Conservation (phyloP, 352 stramenopile genomes). For the Phytophthora sp. region DNA sequence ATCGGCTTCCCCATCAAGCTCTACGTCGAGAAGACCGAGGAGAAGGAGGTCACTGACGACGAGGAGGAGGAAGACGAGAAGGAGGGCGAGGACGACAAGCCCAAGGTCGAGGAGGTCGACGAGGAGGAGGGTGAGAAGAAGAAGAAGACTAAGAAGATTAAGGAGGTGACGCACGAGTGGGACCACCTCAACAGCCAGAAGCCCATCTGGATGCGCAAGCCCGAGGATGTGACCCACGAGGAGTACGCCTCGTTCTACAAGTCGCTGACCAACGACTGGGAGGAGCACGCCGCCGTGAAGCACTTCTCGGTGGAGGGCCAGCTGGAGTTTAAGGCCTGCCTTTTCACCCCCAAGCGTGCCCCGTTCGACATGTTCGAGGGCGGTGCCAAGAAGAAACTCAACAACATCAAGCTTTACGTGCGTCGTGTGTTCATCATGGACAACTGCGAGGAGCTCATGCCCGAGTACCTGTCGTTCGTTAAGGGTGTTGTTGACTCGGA, state of each 20-base stretch:
- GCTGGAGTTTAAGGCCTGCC: conserved; percentile 98
- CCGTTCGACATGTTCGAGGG: conserved; percentile 99
- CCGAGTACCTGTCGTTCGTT: conserved; percentile 99
- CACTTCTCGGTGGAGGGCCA: conserved; percentile 99
- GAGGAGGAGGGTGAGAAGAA: conserved; percentile 98
- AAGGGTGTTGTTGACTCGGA: conserved; percentile 99
- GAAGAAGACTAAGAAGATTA: conserved; percentile 98
- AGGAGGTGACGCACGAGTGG: conserved; percentile 99
- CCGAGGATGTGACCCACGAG: conserved; percentile 98
- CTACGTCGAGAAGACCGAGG: conserved; percentile 99
- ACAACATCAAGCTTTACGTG: conserved; percentile 99
- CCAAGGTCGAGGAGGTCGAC: conserved; percentile 97
- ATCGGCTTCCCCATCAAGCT: conserved; percentile 99
- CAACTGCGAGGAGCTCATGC: conserved; percentile 99
- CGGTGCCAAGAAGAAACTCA: conserved; percentile 98
- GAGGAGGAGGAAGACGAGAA: conserved; percentile 97
- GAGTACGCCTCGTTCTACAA: conserved; percentile 99
- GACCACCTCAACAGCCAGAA: conserved; percentile 99
- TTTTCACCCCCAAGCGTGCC: conserved; percentile 98
- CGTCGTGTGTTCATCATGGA: conserved; percentile 99
- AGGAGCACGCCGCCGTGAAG: conserved; percentile 98
- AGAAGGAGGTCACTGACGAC: conserved; percentile 99
- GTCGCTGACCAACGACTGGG: conserved; percentile 99
- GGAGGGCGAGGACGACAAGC: conserved; percentile 95
- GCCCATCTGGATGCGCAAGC: conserved; percentile 99